A percentile compares a stretch with the other conserved stretches of the same genome.
Evolutionary conservation across 2,329 filamentous ascomycete genomes (phyloP).

Genomic region (Trichophyton schoenleinii): DNA sequence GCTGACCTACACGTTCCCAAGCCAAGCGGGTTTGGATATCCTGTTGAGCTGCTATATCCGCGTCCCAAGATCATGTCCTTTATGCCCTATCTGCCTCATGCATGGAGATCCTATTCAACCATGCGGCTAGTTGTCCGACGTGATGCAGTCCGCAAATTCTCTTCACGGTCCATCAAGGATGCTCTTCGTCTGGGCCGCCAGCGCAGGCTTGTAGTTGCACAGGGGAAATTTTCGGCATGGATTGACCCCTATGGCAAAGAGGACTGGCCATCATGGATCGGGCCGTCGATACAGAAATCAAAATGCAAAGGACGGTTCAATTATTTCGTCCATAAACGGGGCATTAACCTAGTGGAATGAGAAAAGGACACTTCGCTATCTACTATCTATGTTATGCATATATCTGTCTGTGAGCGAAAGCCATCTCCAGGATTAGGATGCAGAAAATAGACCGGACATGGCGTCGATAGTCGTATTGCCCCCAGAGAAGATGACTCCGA

Average conservation of each 20-base stretch:
- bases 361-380: neutral
- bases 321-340: conserved; percentile 8
- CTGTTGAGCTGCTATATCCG: neutral
- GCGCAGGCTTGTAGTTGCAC: conserved; percentile 25
- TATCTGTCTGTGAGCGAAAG: neutral
- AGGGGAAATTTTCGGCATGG: conserved; percentile 26
- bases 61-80: conserved; percentile 16
- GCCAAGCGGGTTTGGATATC: neutral
- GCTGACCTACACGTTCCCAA: conserved; percentile 12
- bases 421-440: neutral
- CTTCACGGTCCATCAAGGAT: conserved; percentile 20
- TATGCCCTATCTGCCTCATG: conserved; percentile 24
- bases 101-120: conserved; percentile 29
- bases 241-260: conserved; percentile 27
- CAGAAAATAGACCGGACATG: conserved; percentile 42
- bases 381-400: neutral
- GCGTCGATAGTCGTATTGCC: conserved; percentile 54
- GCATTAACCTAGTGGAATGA: conserved; percentile 4
- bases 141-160: conserved; percentile 26
- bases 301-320: conserved; percentile 7
- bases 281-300: neutral
- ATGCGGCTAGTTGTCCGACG: conserved; percentile 28
- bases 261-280: conserved; percentile 19
- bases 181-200: neutral
- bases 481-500: conserved; percentile 50